Evolutionary conservation across 257 asterid species (phyloP), one percentile per base, ranked within the genome.

Genomic region (Rubia yunnanensis): DNA sequence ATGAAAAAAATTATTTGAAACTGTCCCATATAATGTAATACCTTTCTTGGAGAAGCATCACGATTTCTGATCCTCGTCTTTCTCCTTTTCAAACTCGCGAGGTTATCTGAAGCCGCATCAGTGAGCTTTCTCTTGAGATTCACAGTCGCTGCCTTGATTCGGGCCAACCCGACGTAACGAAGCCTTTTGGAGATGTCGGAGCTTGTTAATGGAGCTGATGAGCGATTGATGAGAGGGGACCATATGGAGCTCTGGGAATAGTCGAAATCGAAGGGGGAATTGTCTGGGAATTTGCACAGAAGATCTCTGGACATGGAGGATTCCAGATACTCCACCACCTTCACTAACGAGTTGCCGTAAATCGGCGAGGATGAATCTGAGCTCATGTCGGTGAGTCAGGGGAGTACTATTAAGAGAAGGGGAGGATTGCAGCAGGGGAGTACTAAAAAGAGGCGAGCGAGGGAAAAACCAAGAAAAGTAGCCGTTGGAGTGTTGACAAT

Each of bases 171-270:
- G 34, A 13, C 80, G 18, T 57, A 83, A 23, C 75, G 72, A 10
- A 86, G 79, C 76, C 69, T 79, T 60, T 77, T 71, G 0, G 88
- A 78, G 23, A 73, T 72, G 46, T 72, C 76, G 5, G 62, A 60
- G 66, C 60, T 44, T 50, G 64, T n/a, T 11, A 67, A 18, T 4
- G 66, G 63, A 17, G 66, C 67, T 0, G 77, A 81, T 0, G 77
- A 81, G 22, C 80, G 86, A 9, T 85, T 85, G 49, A 86, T 81
- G 52, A 91, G 41, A 28, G 97, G 99, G 49, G 99, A 92, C 97
- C 99, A 92, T 41, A 92, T 83, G 50, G 97, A 84, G 80, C 97
- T 92, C 90, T 87, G 96, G 2, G 95, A 50, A 73, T 92, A 89
- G 79, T 92, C 83, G 79, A 87, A 89, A 67, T 84, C 98, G 72